phyloP scores from a whole-genome alignment of 2,329 filamentous ascomycete genomes.

The Paecilomyces sp. region DNA sequence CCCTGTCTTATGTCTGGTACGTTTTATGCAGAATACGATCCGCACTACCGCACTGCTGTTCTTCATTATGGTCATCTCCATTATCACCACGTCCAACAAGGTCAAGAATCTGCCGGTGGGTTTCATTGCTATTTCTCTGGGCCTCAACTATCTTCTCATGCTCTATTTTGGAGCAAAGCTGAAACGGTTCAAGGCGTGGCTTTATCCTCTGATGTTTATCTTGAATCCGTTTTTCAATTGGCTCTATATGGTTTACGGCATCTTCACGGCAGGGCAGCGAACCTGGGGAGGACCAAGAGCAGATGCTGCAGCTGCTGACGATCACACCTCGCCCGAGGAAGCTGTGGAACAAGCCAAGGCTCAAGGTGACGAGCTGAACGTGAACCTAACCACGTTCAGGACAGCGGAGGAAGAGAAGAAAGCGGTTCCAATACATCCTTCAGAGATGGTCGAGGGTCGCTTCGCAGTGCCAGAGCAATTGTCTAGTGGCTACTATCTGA shows the following conservation, averaged over 20 bases:
- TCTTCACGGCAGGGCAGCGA: conserved; percentile 86
- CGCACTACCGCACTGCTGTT: conserved; percentile 89
- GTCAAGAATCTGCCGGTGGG: conserved; percentile 77
- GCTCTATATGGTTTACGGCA: conserved; percentile 96
- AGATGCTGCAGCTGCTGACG: conserved; percentile 75
- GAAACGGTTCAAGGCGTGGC: conserved; percentile 83
- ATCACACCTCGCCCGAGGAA: conserved; percentile 67
- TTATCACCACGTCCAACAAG: conserved; percentile 75
- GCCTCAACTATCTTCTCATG: conserved; percentile 93
- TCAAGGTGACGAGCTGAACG: conserved; percentile 78
- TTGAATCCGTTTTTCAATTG: conserved; percentile 97
- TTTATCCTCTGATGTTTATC: conserved; percentile 93
- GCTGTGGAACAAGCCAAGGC: conserved; percentile 76
- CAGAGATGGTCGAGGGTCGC: conserved; percentile 66
- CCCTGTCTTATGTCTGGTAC: conserved; percentile 74
- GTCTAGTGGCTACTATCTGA: conserved; percentile 61
- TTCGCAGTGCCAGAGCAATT: conserved; percentile 67
- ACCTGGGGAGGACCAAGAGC: conserved; percentile 94
- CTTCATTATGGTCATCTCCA: conserved; percentile 83
- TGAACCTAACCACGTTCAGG: conserved; percentile 79
- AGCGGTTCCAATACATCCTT: conserved; percentile 62
- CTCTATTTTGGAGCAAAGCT: conserved; percentile 87
- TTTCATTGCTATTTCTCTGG: conserved; percentile 87
- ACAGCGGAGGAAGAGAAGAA: conserved; percentile 33
- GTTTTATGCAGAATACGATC: conserved; percentile 95